Evolutionary conservation across 345 rosid species (phyloP).

Genomic region (Sonneratia caseolaris): DNA sequence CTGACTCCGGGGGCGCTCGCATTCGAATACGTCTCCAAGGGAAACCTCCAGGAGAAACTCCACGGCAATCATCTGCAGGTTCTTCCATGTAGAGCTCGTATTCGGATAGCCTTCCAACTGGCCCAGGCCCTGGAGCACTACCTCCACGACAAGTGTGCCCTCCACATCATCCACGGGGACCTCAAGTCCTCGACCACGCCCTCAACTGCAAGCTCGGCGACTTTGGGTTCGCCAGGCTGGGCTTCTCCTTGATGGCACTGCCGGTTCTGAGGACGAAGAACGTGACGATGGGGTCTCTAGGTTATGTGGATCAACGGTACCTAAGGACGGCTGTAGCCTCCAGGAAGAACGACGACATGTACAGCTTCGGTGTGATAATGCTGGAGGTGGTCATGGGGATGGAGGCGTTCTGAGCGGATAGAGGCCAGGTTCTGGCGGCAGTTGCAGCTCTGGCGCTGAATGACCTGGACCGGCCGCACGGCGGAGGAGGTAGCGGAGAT

Average conservation of each 20-base stretch:
- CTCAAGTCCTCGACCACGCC: constrained; percentile 57
- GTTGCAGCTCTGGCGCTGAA: not conserved
- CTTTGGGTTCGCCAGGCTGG: constrained; percentile 65
- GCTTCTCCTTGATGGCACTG: constrained; percentile 53
- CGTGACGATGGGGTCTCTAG: constrained; percentile 59
- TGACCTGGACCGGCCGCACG: not conserved
- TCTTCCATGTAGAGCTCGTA: constrained; percentile 51
- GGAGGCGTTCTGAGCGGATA: constrained; percentile 35
- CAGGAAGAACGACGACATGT: constrained; percentile 71
- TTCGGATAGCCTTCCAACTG: constrained; percentile 55
- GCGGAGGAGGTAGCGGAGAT: constrained; percentile 7
- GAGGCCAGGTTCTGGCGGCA: constrained; percentile 15
- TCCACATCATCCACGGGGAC: constrained; percentile 76
- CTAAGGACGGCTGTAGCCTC: constrained; percentile 61
- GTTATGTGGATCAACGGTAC: constrained; percentile 69
- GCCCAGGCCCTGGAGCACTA: constrained; percentile 54
- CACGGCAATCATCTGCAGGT: constrained; percentile 17
- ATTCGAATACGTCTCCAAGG: constrained; percentile 53
- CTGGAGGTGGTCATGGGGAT: constrained; percentile 63
- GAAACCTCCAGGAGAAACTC: constrained; percentile 61
- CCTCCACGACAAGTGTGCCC: constrained; percentile 56
- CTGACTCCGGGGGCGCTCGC: constrained; percentile 47
- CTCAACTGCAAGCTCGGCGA: constrained; percentile 72
- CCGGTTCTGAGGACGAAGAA: constrained; percentile 24
- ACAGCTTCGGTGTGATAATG: constrained; percentile 59